A percentile compares a stretch with the other conserved stretches of the same genome.
phyloP scores from a whole-genome alignment of 169 alveolate genomes.

The Perkinsus chesapeaki region DNA sequence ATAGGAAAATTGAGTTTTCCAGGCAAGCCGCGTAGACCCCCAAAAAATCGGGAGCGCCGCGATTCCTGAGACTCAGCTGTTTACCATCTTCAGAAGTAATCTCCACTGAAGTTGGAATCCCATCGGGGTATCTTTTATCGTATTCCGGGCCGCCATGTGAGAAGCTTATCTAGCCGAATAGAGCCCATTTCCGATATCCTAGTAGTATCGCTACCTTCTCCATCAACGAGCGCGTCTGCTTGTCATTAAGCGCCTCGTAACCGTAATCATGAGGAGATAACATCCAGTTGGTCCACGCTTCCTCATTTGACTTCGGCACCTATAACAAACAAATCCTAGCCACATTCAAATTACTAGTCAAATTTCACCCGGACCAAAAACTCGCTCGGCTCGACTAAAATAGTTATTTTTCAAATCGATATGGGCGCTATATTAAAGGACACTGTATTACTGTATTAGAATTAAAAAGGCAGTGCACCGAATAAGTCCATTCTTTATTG shows the following conservation, averaged over 20 bases:
- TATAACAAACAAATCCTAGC: neutral
- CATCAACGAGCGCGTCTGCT: constrained; percentile 40
- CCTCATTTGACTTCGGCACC: constrained; percentile 20
- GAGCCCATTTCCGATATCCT: neutral
- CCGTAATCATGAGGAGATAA: constrained; percentile 62
- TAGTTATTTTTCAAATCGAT: too few species aligned
- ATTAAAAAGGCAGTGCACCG: too few species aligned
- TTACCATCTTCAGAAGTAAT: constrained; percentile 24
- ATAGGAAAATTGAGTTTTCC: too few species aligned
- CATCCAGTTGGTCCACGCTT: constrained; percentile 57
- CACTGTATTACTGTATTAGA: too few species aligned
- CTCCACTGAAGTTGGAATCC: constrained; percentile 30
- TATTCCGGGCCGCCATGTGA: constrained; percentile 35
- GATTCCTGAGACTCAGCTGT: neutral
- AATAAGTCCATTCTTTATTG: too few species aligned
- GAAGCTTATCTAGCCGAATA: neutral
- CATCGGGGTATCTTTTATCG: constrained; percentile 35
- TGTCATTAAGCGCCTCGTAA: constrained; percentile 44
- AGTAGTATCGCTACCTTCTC: constrained; percentile 25
- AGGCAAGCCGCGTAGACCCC: too few species aligned
- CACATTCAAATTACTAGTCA: too few species aligned
- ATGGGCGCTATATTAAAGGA: too few species aligned
- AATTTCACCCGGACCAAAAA: too few species aligned
- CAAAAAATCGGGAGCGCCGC: neutral
- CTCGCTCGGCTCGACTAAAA: too few species aligned